A percentile compares a stretch with the other conserved stretches of the same genome.
phyloP scores from a whole-genome alignment of 2,329 filamentous ascomycete genomes.

The Fusarium tuaranense region DNA sequence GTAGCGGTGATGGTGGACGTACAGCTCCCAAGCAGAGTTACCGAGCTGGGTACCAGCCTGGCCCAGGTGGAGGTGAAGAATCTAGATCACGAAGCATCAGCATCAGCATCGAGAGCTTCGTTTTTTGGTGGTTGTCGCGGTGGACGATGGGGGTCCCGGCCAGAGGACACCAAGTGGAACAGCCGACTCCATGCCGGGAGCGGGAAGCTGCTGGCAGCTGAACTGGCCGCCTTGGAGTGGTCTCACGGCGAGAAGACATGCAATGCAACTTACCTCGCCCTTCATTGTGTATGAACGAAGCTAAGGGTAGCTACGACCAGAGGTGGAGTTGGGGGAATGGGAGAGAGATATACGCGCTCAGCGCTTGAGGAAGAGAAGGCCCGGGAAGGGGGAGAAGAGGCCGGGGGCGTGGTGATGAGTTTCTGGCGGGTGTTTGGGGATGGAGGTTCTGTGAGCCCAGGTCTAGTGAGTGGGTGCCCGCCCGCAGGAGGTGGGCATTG shows the following conservation, averaged over 20 bases:
- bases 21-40: slow-evolving; percentile 83
- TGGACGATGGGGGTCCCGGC: slow-evolving; percentile 10
- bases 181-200: slow-evolving; percentile 17
- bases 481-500: slow-evolving; percentile 31
- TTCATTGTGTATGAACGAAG: slow-evolving; percentile 60
- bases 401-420: slow-evolving; percentile 49
- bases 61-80: slow-evolving; percentile 73
- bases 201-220: neutral
- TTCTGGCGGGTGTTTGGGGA: slow-evolving; percentile 47
- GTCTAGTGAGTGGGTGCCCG: slow-evolving; percentile 20
- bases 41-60: slow-evolving; percentile 81
- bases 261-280: slow-evolving; percentile 63
- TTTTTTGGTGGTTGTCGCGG: neutral
- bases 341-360: slow-evolving; percentile 50
- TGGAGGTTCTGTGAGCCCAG: slow-evolving; percentile 37
- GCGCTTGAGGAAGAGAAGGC: slow-evolving; percentile 44
- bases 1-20: slow-evolving; percentile 53
- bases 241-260: neutral
- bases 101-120: slow-evolving; percentile 28
- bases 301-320: slow-evolving; percentile 34
- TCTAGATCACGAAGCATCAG: slow-evolving; percentile 52
- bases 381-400: slow-evolving; percentile 40
- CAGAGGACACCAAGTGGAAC: slow-evolving; percentile 38
- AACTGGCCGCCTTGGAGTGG: slow-evolving; percentile 8
- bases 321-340: slow-evolving; percentile 36